Base-by-base conservation (phyloP, 208 protist species). In the Acanthamoeba culbertsoni region DNA sequence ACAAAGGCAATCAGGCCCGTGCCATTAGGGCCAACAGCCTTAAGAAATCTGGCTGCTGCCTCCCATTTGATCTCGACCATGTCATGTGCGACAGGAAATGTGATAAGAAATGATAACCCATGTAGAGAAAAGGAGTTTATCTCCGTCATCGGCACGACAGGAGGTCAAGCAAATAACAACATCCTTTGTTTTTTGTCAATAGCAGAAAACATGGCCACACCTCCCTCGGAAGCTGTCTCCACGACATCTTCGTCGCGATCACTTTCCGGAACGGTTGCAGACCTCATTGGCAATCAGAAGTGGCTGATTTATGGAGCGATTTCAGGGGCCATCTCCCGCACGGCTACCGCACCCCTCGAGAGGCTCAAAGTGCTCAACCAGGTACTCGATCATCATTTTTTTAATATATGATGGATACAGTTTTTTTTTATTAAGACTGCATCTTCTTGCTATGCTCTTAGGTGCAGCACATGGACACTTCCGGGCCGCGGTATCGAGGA, bases 281-380 rank as follows among this genome's bases (percentile, higher is more conserved):
- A 79, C 3, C 18, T 79, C 7, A n/a, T 79, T 12, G 68, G 68
- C 40, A 79, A 79, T 40, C 68, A 79, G 28, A 98, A 99, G 94
- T 96, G 96, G 79, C 98, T 99, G 79, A 96, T 97, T 14, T 98
- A 98, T 31, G 98, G 98, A 45, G 98, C 97, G 26, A 96, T 99
- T 35, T 97, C 98, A 89, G 98, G 98, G 12, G 97, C 97, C 7
- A 96, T 98, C 65, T 98, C 97, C 84, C 98, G 98, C 77, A 98
- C 98, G 7, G 94, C 98, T 23, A 98, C 98, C 82, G 97, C 98
- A 1, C 98, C 98, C 2, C 97, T 97, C 12, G 98, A 99, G 91
- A 96, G 98, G 16, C 95, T 98, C 31, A 99, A 99, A 94, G 98
- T 99, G 65, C 97, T 98, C 43, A 98, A 98, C 65, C 98, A 99